Conservation (phyloP, 352 stramenopile genomes). For the Aphanomyces astaci region DNA sequence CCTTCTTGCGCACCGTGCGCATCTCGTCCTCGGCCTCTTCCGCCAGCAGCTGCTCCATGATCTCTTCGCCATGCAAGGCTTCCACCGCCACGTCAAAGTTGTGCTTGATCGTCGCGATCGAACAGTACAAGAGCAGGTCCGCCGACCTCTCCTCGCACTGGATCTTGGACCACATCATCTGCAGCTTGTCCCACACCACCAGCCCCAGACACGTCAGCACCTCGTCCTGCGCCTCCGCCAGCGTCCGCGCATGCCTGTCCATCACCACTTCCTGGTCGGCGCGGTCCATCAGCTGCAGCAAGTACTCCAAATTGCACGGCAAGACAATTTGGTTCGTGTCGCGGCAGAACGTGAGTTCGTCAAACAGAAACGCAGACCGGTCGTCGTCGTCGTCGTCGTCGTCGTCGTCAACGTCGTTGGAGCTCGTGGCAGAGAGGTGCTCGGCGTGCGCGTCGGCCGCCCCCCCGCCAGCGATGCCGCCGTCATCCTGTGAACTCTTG, state of each 20-base stretch:
- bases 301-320: slow-evolving; percentile 78
- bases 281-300: slow-evolving; percentile 76
- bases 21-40: slow-evolving; percentile 77
- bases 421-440: slow-evolving; percentile 30
- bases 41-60: slow-evolving; percentile 80
- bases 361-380: slow-evolving; percentile 74
- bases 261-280: slow-evolving; percentile 76
- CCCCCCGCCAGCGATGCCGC: too few species aligned
- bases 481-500: slow-evolving; percentile 18
- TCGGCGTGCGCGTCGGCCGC: slow-evolving; percentile 18
- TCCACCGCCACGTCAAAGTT: slow-evolving; percentile 83
- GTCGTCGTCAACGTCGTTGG: slow-evolving; percentile 77
- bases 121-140: slow-evolving; percentile 72
- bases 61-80: slow-evolving; percentile 73
- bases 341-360: slow-evolving; percentile 75
- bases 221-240: slow-evolving; percentile 79
- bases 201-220: slow-evolving; percentile 80
- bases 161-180: slow-evolving; percentile 72
- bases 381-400: slow-evolving; percentile 82
- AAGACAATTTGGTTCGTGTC: slow-evolving; percentile 76
- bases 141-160: slow-evolving; percentile 67
- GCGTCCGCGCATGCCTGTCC: slow-evolving; percentile 73
- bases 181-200: slow-evolving; percentile 84
- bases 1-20: slow-evolving; percentile 74
- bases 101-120: slow-evolving; percentile 57